A percentile compares a stretch with the other conserved stretches of the same genome.
Evolutionary conservation across 2,329 filamentous ascomycete genomes (phyloP).

Genomic region (Phialocephala sp.): DNA sequence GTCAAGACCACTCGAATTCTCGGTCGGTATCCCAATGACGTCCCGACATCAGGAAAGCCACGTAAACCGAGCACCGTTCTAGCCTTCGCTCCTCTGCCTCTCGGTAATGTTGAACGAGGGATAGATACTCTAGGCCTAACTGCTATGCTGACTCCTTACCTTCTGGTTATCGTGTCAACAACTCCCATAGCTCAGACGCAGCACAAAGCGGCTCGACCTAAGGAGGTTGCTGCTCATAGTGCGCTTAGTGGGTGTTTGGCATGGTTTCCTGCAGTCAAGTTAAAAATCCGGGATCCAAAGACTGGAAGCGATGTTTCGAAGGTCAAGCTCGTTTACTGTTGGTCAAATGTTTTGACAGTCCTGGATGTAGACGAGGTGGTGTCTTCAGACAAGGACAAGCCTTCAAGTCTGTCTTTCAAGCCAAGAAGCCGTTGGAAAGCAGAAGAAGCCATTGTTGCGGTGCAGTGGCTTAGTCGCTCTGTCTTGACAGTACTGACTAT

Average conservation of each 20-base stretch:
- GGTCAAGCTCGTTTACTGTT: constrained; percentile 94
- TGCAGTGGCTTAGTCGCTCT: constrained; percentile 95
- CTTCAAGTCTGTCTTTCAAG: constrained; percentile 78
- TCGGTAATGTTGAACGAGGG: constrained; percentile 91
- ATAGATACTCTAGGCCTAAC: constrained; percentile 90
- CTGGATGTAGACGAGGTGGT: constrained; percentile 82
- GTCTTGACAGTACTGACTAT: constrained; percentile 92
- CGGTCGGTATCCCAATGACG: constrained; percentile 82
- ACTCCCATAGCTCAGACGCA: constrained; percentile 96
- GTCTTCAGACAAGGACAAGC: constrained; percentile 74
- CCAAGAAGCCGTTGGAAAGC: constrained; percentile 89
- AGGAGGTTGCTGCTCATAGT: constrained; percentile 87
- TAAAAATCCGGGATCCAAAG: constrained; percentile 76
- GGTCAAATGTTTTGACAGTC: constrained; percentile 97
- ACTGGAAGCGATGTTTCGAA: constrained; percentile 74
- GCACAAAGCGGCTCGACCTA: constrained; percentile 89
- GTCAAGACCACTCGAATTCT: constrained; percentile 91
- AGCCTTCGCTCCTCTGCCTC: constrained; percentile 85
- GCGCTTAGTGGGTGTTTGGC: constrained; percentile 92
- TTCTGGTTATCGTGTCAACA: constrained; percentile 95
- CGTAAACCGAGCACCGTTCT: constrained; percentile 94
- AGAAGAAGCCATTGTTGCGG: constrained; percentile 92
- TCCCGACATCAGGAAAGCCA: constrained; percentile 64
- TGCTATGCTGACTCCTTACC: constrained; percentile 92
- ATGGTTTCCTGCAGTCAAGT: constrained; percentile 95